Conservation (phyloP, 164 flowering plant genomes). For the Stephania cephalantha region DNA sequence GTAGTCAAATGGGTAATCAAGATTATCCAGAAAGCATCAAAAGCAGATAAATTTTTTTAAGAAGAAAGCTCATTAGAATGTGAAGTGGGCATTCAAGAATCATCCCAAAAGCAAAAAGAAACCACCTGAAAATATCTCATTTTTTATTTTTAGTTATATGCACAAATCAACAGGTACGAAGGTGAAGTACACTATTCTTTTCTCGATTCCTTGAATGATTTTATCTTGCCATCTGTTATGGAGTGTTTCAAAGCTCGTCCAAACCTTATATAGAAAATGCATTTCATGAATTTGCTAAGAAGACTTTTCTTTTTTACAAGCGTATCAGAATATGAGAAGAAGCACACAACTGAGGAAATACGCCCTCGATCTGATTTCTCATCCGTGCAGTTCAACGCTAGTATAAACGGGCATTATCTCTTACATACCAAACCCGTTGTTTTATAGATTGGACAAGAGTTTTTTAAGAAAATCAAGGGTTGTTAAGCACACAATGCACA, state of each 20-base stretch:
- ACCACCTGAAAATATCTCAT: background rate
- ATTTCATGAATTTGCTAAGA: background rate
- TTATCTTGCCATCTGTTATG: constrained; percentile 70
- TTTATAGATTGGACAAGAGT: too few relatives aligned
- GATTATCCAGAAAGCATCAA: constrained; percentile 1
- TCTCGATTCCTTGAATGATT: constrained; percentile 61
- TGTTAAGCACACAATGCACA: too few relatives aligned
- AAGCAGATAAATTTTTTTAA: background rate
- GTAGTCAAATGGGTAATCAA: background rate
- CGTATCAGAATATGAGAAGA: background rate
- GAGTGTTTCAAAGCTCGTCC: constrained; percentile 92
- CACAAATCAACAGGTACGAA: constrained; percentile 75
- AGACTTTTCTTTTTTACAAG: background rate
- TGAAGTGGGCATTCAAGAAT: background rate
- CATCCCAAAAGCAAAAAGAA: background rate
- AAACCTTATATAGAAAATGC: constrained; percentile 45
- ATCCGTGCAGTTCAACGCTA: too few relatives aligned
- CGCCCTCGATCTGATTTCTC: too few relatives aligned
- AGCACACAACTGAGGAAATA: background rate
- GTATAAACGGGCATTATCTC: too few relatives aligned
- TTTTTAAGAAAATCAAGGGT: too few relatives aligned
- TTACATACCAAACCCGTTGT: too few relatives aligned
- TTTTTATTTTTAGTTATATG: too few relatives aligned
- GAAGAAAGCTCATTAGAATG: background rate
- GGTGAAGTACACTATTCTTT: constrained; percentile 87